Evolutionary conservation across 2,329 filamentous ascomycete genomes (phyloP).

Genomic region (Hypoxylon sp.): DNA sequence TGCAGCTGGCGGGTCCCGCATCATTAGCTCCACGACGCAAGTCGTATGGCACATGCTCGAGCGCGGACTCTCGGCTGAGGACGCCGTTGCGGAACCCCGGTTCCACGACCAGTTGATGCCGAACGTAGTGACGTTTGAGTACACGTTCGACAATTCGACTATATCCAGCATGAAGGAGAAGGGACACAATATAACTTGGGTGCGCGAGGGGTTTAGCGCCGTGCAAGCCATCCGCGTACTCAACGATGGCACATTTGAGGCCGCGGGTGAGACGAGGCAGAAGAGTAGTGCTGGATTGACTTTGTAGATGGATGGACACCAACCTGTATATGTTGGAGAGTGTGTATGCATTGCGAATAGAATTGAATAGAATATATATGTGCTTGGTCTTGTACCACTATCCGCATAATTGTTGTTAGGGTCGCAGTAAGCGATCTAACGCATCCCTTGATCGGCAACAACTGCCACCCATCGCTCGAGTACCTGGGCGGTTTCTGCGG

Average conservation of each 20-base stretch:
- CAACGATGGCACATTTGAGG: slow-evolving; percentile 80
- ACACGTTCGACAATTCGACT: slow-evolving; percentile 74
- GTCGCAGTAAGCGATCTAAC: neutral
- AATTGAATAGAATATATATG: slow-evolving; percentile 4
- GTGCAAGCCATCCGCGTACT: slow-evolving; percentile 78
- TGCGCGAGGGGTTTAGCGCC: slow-evolving; percentile 73
- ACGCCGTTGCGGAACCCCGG: slow-evolving; percentile 76
- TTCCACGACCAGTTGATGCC: slow-evolving; percentile 89
- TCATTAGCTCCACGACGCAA: slow-evolving; percentile 85
- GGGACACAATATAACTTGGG: slow-evolving; percentile 81
- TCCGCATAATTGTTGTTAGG: neutral
- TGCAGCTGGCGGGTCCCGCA: slow-evolving; percentile 84
- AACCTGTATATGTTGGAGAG: neutral
- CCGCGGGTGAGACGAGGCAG: slow-evolving; percentile 83
- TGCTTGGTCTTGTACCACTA: neutral
- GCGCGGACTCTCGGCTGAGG: slow-evolving; percentile 68
- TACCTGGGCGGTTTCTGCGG: neutral
- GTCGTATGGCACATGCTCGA: slow-evolving; percentile 81
- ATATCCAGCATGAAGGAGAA: slow-evolving; percentile 72
- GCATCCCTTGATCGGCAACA: neutral
- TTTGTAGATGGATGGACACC: slow-evolving; percentile 16
- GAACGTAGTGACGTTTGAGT: slow-evolving; percentile 77
- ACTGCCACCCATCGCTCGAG: neutral
- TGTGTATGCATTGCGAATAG: neutral
- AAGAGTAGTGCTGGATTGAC: slow-evolving; percentile 76